Base-by-base conservation (phyloP, 2,329 filamentous ascomycete genomes). In the Aaosphaeria pasadenensis region DNA sequence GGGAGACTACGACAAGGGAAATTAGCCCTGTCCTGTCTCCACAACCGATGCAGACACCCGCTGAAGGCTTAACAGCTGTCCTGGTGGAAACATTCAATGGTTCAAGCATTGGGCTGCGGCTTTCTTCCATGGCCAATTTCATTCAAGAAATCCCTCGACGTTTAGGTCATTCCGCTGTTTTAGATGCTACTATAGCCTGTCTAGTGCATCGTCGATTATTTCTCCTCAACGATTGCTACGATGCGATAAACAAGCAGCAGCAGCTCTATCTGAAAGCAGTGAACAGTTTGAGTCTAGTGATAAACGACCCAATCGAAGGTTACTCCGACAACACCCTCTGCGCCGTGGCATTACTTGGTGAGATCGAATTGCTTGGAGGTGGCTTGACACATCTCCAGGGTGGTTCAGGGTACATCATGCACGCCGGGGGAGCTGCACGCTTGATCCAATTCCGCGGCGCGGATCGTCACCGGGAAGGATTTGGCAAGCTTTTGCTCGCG, bases 301-400 rank as follows among this genome's bases (percentile, higher is more conserved):
- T 51, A 11, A 30, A 30, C 24, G 46, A 51, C 28, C 43, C 42
- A n/a, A 38, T 45, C 2, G 46, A 46, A 36, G 29, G 46, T 17
- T 46, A 43, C 17, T 45, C 46, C 5, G 49, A 51, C 30, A 45
- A 48, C 11, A 48, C 46, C n/a, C 40, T 51, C 6, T 43, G 38
- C 9, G 49, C 49, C 24, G 49, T 51, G 6, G 39, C 35, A 17
- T 39, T 51, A 2, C 33, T 51, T 9, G 46, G 46, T 17, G 29
- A 46, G 11, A 36, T 49, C 4, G 49, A 51, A 40, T 5, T 46
- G 7, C 35, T 46, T 24, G 49, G 49, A 5, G 49, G 49, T n/a
- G 49, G 49, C 1, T n/a, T 30, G 4, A 11, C 11, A 11, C 32
- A 48, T 11, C 33, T n/a, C 5, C 11, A 41, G 7, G 33, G 9